Base-by-base conservation (phyloP, 768 basidiomycete genomes). In the Agaricus subrufescens region DNA sequence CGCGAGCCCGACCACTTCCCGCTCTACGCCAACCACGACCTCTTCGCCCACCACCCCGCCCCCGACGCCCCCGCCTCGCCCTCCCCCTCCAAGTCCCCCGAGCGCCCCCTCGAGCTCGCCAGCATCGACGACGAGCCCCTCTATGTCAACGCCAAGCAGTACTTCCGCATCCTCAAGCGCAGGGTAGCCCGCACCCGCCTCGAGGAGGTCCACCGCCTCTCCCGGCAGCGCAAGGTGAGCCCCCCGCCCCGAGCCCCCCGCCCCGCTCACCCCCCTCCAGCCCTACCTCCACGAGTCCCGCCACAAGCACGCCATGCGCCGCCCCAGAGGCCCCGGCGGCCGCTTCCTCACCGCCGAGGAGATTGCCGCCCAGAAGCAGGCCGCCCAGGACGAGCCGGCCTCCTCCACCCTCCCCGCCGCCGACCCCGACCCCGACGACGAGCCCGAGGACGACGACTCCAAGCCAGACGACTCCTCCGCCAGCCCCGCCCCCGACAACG, bases 111-210 rank as follows among this genome's bases (percentile, higher is more conserved):
- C 23, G 53, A 54, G 27, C 30, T 54, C 37, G 45, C 52, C 19
- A 53, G 70, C 71, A 79, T 91, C 63, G 95, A 98, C 73, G 94
- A 98, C 61, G 96, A 99, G 69, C 96, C 97, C 27, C 86, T 99
- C 62, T 98, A 98, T 74, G 97, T 99, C 57, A 99, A 99, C 65
- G 96, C 97, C 58, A 99, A 99, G 69, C 97, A 99, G 73, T 99
- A 98, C 70, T 94, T 95, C 65, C 91, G 97, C 67, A 98, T 99
- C 65, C 83, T 99, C 71, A 98, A 98, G 76, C 82, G 97, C 60
- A 82, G 97, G 54, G 83, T 91, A 62, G 94, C 96, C 4, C 76
- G 96, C 44, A 91, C 93, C 3, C 81, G 97, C 48, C 79, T 98
- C 51, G 95, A 97, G 65, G 96, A 98, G 71, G 80, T 98, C 52